Evolutionary conservation across 1,139 yeast genomes (phyloP), one percentile per base, ranked within the genome.

Genomic region (Scheffersomyces cryptocercus): DNA sequence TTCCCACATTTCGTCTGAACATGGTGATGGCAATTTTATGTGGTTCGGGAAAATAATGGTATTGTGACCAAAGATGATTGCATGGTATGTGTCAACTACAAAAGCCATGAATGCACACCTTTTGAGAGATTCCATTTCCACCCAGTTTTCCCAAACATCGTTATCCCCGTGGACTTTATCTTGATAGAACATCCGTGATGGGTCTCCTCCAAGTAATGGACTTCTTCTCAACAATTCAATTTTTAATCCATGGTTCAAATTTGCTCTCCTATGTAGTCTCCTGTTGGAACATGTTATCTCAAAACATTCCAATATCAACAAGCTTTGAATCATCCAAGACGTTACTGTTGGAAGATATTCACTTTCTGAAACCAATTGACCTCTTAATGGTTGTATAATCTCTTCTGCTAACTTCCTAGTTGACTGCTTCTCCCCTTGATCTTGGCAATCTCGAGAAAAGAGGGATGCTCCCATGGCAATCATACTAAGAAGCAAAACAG

Each of bases 171-270:
- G 8, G 3, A 20, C 26, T 6, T 20, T 20, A 20, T 20, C 26
- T 20, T 20, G 26, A 20, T 20, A 20, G 26, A 20, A 20, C 16
- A 33, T 38, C 24, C 41, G 43, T 3, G 52, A 42, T 0, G 87
- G 87, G 50, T 81, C 81, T 0, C 87, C 87, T 3, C 87, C 87
- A 33, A 86, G 59, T 11, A 84, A 77, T 0, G 93, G 87, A 16
- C 85, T 81, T 54, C 95, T 70, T 47, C 90, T 68, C 38, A 87
- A 64, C 43, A 87, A 64, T 60, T 86, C 93, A 20, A 85, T 79
- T 1, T 86, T 81, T 0, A 89, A 77, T 2, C 89, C 93, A 55
- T 85, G 88, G 54, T 86, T 90, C 10, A 86, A 66, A 53, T 82
- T 85, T 0, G 88, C 86, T 34, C 95, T 62, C 56, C 85, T 93